Evolutionary conservation across 805 yeast species (phyloP).

Genomic region (Saccharomycopsis vini): DNA sequence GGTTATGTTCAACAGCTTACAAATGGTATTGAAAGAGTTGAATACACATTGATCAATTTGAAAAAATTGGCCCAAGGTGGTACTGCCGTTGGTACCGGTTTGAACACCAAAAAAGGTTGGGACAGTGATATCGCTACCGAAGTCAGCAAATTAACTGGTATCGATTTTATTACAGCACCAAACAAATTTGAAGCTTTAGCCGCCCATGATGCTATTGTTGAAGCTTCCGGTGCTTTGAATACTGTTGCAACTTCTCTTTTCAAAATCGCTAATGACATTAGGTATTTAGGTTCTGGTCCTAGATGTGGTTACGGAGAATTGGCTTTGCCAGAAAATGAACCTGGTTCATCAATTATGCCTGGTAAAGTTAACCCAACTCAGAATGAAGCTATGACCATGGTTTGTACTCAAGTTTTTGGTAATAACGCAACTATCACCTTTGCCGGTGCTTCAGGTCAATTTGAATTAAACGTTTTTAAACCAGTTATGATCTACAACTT

Average conservation of each 20-base stretch:
- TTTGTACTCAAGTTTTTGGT: constrained; percentile 95
- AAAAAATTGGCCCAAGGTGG: constrained; percentile 95
- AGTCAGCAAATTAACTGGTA: constrained; percentile 80
- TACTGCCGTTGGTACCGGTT: constrained; percentile 98
- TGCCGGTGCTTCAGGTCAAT: constrained; percentile 98
- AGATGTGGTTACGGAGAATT: constrained; percentile 99
- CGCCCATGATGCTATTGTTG: constrained; percentile 97
- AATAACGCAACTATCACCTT: constrained; percentile 91
- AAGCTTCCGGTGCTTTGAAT: constrained; percentile 95
- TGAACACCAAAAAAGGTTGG: constrained; percentile 88
- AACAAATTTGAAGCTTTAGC: constrained; percentile 99
- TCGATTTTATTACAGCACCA: constrained; percentile 89
- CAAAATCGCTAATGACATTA: constrained; percentile 96
- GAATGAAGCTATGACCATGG: constrained; percentile 98
- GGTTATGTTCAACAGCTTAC: constrained; percentile 92
- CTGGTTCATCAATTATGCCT: constrained; percentile 99
- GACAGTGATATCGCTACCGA: constrained; percentile 79
- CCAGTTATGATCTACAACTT: constrained; percentile 91
- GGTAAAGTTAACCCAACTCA: constrained; percentile 99
- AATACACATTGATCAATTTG: constrained; percentile 65
- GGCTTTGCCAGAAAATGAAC: constrained; percentile 94
- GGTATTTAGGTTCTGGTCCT: constrained; percentile 98
- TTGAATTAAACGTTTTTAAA: constrained; percentile 96
- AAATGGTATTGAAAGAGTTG: constrained; percentile 84
- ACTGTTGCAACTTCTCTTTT: constrained; percentile 86